Base-by-base conservation (phyloP, 192 early-diverging fungal species). In the Chytriomyces confervae region DNA sequence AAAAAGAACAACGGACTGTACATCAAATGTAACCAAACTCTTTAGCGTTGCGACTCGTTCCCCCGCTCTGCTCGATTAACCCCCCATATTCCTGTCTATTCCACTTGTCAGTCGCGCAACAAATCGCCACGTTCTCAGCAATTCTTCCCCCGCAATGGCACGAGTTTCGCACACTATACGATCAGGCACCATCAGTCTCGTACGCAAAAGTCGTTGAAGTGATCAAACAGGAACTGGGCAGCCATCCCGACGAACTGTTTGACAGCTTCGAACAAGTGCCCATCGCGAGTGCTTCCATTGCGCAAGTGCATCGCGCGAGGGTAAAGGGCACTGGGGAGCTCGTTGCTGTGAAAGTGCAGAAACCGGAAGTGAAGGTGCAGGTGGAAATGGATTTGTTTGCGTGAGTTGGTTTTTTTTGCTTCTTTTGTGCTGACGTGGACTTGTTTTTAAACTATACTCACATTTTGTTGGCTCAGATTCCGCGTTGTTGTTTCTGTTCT, bases 341-440 rank as follows among this genome's bases (percentile, higher is more conserved):
- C 0, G 95, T 98, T 6, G 96, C 96, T 0, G 94, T 98, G 36
- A 98, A 98, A 85, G 85, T 98, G 5, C 96, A 98, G 73, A 98
- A 96, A 73, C 96, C 95, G 0, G 93, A 92, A 74, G 95, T 98
- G 48, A 80, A 75, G 62, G 76, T 87, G 45, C 96, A 98, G 82
- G 95, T 97, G 36, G 89, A 86, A 48, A 92, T 91, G 89, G 96
- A 98, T 80, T 72, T 98, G 75, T 79, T 89, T 36, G 90, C 91
- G 6, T 89, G 91, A 69, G 68, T 69, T 29, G 11, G n/a, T 66
- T 24, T 45, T 23, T n/a, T 50, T 3, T 72, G 1, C 43, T 44
- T 65, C 36, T 45, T 23, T n/a, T 50, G 3, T 72, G 62, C n/a
- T 50, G 7, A 11, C 24, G 24, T 18, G 18, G 18, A 65, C 9